Evolutionary conservation across 495 filamentous ascomycete species (phyloP), one percentile per base, ranked within the genome.

Genomic region (Neurospora sp.): DNA sequence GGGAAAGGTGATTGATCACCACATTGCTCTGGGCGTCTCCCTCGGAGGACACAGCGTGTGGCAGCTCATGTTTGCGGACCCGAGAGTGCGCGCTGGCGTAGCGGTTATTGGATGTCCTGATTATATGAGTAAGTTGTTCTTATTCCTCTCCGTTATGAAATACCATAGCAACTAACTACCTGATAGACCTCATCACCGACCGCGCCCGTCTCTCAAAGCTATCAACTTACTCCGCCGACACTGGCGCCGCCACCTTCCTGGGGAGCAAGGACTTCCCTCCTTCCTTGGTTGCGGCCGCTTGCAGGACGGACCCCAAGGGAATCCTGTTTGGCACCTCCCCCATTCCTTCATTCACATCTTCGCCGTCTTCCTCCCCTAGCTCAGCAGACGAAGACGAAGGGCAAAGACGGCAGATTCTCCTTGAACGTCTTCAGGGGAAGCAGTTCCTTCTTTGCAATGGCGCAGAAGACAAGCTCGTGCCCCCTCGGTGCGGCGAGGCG

Each of bases 91-190:
- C 9, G 89, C 93, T 4, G 94, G 88, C 0, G 88, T 96, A 10
- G 85, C 92, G 35, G 86, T 97, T 41, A 92, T 99, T 71, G 96
- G 95, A 18, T 97, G 93, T 80, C 93, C 95, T 0, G 95, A 99
- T 82, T 97, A 91, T 77, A 87, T 90, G 74, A 84, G 91, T 80
- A 71, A 82, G 85, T 84, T 14, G 5, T 16, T 40, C 48, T 70
- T 16, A 31, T 69, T 59, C 73, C 72, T n/a, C 11, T 10, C 12
- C 40, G 39, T 20, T 71, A 31, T 71, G 35, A 16, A 37, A 5
- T 27, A 41, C 40, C 39, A 70, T 27, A 54, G 48, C 62, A 23
- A 42, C 8, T 70, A 27, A 48, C 42, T 1, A 11, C 0, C 10
- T 5, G 2, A 16, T 39, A 88, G 86, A 80, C 38, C 82, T 97